Evolutionary conservation across 169 alveolate species (phyloP).

Genomic region (Cryptosporidium bovis): DNA sequence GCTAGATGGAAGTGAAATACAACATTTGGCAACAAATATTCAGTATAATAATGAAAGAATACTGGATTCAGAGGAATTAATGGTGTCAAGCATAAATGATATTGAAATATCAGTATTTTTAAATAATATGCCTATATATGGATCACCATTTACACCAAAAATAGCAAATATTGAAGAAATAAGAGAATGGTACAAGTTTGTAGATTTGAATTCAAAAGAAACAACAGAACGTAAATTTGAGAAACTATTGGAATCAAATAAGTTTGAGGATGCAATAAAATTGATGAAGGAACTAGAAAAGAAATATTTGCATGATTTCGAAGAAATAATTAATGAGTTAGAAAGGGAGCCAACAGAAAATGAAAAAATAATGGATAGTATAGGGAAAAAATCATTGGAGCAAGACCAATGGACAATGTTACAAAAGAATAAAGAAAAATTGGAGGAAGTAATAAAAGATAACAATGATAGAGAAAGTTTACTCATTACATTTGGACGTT

Average conservation of each 20-base stretch:
- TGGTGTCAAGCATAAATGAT: slow-evolving; percentile 48
- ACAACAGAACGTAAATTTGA: slow-evolving; percentile 68
- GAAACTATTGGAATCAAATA: slow-evolving; percentile 51
- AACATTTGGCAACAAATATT: slow-evolving; percentile 34
- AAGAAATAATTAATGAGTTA: slow-evolving; percentile 50
- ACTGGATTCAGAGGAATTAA: slow-evolving; percentile 21
- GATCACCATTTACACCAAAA: slow-evolving; percentile 66
- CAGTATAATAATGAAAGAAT: not conserved
- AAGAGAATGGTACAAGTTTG: slow-evolving; percentile 45
- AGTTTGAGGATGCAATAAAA: slow-evolving; percentile 58
- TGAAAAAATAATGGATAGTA: slow-evolving; percentile 33
- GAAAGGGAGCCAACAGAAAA: slow-evolving; percentile 63
- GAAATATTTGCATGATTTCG: slow-evolving; percentile 46
- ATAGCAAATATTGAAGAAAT: slow-evolving; percentile 43
- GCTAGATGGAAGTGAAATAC: slow-evolving; percentile 26
- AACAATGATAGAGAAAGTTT: slow-evolving; percentile 67
- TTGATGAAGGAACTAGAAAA: slow-evolving; percentile 48
- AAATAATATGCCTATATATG: slow-evolving; percentile 61
- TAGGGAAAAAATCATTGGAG: slow-evolving; percentile 35
- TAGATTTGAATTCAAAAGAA: slow-evolving; percentile 48
- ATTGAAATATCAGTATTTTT: slow-evolving; percentile 62
- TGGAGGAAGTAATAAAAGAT: slow-evolving; percentile 45
- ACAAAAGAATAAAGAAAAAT: slow-evolving; percentile 38
- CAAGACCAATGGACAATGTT: slow-evolving; percentile 70
- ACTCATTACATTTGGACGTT: slow-evolving; percentile 42